Evolutionary conservation across 2,329 filamentous ascomycete species (phyloP).

Genomic region (Ascochyta lentis): DNA sequence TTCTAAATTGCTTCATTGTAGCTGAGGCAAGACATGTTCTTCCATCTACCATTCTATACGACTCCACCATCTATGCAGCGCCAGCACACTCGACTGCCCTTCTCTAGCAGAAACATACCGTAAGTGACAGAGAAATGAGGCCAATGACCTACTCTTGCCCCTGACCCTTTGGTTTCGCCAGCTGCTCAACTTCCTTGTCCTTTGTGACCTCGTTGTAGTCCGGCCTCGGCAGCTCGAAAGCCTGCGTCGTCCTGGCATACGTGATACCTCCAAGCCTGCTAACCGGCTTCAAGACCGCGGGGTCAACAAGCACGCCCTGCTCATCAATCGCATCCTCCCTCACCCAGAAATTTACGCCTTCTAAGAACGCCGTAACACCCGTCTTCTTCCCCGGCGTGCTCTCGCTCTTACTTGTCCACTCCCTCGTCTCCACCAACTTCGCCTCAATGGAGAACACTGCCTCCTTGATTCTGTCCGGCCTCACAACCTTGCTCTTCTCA

Average conservation of each 20-base stretch:
- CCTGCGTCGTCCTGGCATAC: slow-evolving; percentile 75
- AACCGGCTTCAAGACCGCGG: slow-evolving; percentile 75
- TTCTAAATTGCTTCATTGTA: too few species aligned
- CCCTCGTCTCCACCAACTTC: slow-evolving; percentile 73
- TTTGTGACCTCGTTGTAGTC: slow-evolving; percentile 55
- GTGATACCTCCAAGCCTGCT: slow-evolving; percentile 84
- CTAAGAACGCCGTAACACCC: slow-evolving; percentile 75
- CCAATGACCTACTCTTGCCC: slow-evolving; percentile 29
- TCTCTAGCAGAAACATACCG: slow-evolving; percentile 9
- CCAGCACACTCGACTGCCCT: background rate
- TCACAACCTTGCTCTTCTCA: slow-evolving; percentile 69
- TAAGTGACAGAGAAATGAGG: background rate
- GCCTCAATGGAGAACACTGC: slow-evolving; percentile 84
- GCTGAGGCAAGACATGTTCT: background rate
- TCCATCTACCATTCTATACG: slow-evolving; percentile 8
- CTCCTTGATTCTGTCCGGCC: slow-evolving; percentile 77
- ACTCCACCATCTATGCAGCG: background rate
- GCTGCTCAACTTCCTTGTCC: slow-evolving; percentile 63
- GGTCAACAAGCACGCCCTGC: slow-evolving; percentile 75
- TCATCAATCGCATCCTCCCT: slow-evolving; percentile 86
- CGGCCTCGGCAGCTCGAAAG: slow-evolving; percentile 72
- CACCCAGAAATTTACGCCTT: slow-evolving; percentile 88
- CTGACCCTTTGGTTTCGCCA: slow-evolving; percentile 56
- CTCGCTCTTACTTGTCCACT: slow-evolving; percentile 72
- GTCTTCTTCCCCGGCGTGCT: slow-evolving; percentile 75